Conservation (phyloP, 2,329 filamentous ascomycete species). For the Diaporthe citriasiana region DNA sequence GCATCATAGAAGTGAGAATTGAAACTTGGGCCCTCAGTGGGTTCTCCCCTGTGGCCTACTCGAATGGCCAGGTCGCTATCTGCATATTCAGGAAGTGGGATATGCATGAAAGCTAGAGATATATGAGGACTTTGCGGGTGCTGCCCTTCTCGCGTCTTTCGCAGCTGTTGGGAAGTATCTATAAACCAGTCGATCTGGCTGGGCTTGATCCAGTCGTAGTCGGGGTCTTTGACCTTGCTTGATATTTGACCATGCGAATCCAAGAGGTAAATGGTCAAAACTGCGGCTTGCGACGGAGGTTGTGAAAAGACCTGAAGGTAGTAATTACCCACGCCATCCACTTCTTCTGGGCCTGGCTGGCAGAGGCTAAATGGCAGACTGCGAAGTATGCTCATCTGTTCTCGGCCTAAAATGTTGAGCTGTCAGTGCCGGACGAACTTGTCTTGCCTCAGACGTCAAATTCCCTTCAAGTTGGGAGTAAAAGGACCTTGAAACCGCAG, state of each 20-base stretch:
- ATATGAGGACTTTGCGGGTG: conserved; percentile 43
- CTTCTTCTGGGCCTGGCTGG: conserved; percentile 46
- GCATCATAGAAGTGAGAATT: conserved; percentile 52
- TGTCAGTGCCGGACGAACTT: not conserved
- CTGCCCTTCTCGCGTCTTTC: conserved; percentile 44
- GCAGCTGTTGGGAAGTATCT: conserved; percentile 46
- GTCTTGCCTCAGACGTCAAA: not conserved
- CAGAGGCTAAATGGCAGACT: conserved; percentile 49
- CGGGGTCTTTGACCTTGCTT: conserved; percentile 46
- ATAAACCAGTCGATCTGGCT: conserved; percentile 52
- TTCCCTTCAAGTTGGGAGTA: not conserved
- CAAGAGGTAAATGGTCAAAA: conserved; percentile 50
- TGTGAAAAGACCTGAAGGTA: conserved; percentile 46
- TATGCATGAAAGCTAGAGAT: conserved; percentile 49
- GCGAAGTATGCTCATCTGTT: conserved; percentile 49
- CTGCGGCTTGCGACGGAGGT: conserved; percentile 37
- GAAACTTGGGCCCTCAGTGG: conserved; percentile 48
- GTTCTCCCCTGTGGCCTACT: conserved; percentile 49
- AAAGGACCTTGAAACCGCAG: not conserved
- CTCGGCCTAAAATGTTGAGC: not conserved
- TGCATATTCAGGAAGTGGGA: conserved; percentile 49
- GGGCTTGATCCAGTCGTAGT: conserved; percentile 50
- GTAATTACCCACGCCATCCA: conserved; percentile 51
- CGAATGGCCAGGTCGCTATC: conserved; percentile 47
- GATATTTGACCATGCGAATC: conserved; percentile 50